These are phyloP conservation scores for Cryptococcus depauperatus DNA, from an alignment of 1,284 basidiomycete species.

Conservation along the genomic window DNA sequence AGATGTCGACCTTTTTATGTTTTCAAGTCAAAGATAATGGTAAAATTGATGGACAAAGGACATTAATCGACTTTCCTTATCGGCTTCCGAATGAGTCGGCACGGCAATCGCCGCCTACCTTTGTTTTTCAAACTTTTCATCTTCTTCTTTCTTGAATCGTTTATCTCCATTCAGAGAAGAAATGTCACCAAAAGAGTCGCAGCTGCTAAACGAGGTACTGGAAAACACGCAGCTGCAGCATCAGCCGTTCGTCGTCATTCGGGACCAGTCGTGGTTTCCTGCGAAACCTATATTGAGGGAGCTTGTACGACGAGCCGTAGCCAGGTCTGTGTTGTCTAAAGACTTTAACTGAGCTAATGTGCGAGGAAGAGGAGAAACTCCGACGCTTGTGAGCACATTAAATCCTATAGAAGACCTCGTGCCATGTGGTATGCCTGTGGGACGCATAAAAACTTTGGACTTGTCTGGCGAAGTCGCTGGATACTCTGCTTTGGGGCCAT, in stretches of 20 bases:
- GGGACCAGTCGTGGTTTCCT: slow-evolving; percentile 20
- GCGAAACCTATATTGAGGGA: slow-evolving; percentile 25
- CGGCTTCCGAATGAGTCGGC: no score
- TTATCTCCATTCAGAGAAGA: neutral
- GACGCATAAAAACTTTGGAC: slow-evolving; percentile 14
- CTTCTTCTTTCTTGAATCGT: neutral
- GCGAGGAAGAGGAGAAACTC: slow-evolving; percentile 4
- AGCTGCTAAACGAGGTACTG: slow-evolving; percentile 24
- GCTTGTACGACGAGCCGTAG: slow-evolving; percentile 15
- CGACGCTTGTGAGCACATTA: slow-evolving; percentile 15
- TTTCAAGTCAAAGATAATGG: neutral
- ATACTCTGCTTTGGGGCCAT: slow-evolving; percentile 1
- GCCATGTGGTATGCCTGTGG: neutral
- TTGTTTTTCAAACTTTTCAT: neutral
- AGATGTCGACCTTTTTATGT: no score
- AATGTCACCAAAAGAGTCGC: neutral
- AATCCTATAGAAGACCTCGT: slow-evolving; percentile 15
- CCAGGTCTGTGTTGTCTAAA: slow-evolving; percentile 13
- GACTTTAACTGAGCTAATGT: neutral
- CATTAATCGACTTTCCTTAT: no score
- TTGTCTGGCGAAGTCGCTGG: slow-evolving; percentile 21
- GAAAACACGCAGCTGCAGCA: slow-evolving; percentile 33
- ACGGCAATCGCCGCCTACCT: neutral
- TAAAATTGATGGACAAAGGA: neutral
- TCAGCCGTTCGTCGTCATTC: slow-evolving; percentile 35